phyloP scores from a whole-genome alignment of 306 rosid species.

The Fragaria vesca region DNA sequence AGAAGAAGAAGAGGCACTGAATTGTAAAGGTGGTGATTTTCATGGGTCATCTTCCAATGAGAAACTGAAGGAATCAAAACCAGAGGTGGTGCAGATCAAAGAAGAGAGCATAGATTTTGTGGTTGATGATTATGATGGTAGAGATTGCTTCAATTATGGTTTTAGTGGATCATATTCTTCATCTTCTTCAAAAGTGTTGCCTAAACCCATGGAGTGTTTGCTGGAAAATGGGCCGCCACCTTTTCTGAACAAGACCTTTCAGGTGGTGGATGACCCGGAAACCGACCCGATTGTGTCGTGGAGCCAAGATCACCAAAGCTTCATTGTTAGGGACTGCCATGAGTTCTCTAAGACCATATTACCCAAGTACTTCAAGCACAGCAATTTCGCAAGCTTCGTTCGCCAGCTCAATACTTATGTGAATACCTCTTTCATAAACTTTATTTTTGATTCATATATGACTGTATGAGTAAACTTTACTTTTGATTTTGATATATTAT shows the following conservation, averaged over 20 bases:
- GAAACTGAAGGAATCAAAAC: background rate
- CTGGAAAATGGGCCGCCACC: slow-evolving; percentile 72
- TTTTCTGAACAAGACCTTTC: slow-evolving; percentile 78
- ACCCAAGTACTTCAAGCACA: slow-evolving; percentile 80
- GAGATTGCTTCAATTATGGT: background rate
- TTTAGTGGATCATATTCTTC: slow-evolving; percentile 27
- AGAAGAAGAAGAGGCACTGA: background rate
- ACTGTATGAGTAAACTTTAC: background rate
- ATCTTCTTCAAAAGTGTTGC: slow-evolving; percentile 28
- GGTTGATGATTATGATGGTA: slow-evolving; percentile 16
- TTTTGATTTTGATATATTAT: background rate
- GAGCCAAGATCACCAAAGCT: slow-evolving; percentile 60
- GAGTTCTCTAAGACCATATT: slow-evolving; percentile 68
- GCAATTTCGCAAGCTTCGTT: slow-evolving; percentile 91
- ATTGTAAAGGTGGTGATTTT: slow-evolving; percentile 23
- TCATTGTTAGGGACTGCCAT: slow-evolving; percentile 81
- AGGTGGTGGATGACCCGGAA: slow-evolving; percentile 84
- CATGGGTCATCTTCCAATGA: slow-evolving; percentile 15
- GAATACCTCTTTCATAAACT: slow-evolving; percentile 16
- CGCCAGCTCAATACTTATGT: slow-evolving; percentile 98
- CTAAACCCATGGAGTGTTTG: slow-evolving; percentile 76
- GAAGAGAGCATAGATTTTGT: slow-evolving; percentile 32
- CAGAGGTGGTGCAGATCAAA: slow-evolving; percentile 33
- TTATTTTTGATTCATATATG: background rate
- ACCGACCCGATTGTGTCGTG: slow-evolving; percentile 81